Evolutionary conservation across 495 filamentous ascomycete genomes (phyloP).

Genomic region (Hyaloscypha variabilis): DNA sequence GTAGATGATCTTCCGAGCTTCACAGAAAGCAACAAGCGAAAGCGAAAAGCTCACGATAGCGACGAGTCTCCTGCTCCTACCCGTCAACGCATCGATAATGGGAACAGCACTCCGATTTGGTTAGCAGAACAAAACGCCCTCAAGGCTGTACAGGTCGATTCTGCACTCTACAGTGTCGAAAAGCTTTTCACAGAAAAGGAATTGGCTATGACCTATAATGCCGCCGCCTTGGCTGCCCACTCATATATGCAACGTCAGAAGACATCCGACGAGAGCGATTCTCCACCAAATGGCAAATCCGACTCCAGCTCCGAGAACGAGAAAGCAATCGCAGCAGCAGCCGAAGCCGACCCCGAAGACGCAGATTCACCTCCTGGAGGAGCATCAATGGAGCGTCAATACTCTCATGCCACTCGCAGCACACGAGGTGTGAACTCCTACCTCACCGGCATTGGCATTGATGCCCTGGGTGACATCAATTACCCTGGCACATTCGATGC

Average conservation of each 20-base stretch:
- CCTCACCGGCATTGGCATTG: constrained; percentile 59
- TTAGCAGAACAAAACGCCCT: constrained; percentile 42
- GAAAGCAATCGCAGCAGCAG: constrained; percentile 54
- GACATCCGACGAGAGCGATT: constrained; percentile 50
- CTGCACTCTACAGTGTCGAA: constrained; percentile 75
- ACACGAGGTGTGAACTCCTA: constrained; percentile 60
- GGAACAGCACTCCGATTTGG: constrained; percentile 58
- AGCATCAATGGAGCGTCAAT: constrained; percentile 70
- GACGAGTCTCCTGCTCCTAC: constrained; percentile 72
- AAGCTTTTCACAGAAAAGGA: constrained; percentile 95
- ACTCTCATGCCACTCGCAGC: constrained; percentile 74
- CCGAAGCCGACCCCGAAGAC: constrained; percentile 44
- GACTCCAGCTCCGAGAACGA: constrained; percentile 46
- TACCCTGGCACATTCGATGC: constrained; percentile 57
- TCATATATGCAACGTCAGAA: constrained; percentile 51
- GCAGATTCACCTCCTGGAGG: constrained; percentile 51
- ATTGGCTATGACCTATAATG: constrained; percentile 72
- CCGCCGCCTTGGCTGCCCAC: constrained; percentile 67
- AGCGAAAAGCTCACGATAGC: constrained; percentile 72
- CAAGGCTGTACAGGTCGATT: constrained; percentile 52
- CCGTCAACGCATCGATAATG: constrained; percentile 46
- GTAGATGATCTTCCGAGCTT: constrained; percentile 73
- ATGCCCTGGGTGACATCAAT: constrained; percentile 64
- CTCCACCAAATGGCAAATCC: constrained; percentile 40
- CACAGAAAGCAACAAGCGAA: constrained; percentile 73